These are phyloP conservation scores for Kurtzmaniella quercitrusa DNA, from an alignment of 1,139 yeast species.

Conservation along the genomic window DNA sequence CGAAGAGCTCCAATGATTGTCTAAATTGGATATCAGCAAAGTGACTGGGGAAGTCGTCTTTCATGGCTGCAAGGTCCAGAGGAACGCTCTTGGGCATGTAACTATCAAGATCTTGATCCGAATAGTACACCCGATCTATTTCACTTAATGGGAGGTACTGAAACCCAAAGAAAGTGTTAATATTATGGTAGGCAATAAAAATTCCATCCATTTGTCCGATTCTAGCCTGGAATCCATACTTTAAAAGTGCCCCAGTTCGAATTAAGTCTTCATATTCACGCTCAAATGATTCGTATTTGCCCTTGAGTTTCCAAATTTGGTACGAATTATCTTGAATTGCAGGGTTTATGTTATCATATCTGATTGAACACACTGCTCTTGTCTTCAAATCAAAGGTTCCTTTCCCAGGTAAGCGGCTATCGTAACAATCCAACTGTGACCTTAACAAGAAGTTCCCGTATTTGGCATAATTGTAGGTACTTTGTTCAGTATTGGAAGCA, in stretches of 20 bases:
- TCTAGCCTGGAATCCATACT: slow-evolving; percentile 86
- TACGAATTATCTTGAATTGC: slow-evolving; percentile 56
- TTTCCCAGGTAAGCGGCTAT: slow-evolving; percentile 74
- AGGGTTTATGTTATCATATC: slow-evolving; percentile 71
- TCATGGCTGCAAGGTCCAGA: slow-evolving; percentile 18
- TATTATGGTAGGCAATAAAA: slow-evolving; percentile 85
- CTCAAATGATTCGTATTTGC: slow-evolving; percentile 72
- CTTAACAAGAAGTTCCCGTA: slow-evolving; percentile 72
- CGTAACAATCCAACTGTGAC: slow-evolving; percentile 86
- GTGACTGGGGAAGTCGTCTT: slow-evolving; percentile 34
- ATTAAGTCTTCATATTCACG: slow-evolving; percentile 75
- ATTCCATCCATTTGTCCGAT: slow-evolving; percentile 98
- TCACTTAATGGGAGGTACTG: slow-evolving; percentile 76
- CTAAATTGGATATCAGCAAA: slow-evolving; percentile 75
- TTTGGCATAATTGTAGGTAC: slow-evolving; percentile 66
- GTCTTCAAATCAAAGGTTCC: slow-evolving; percentile 93
- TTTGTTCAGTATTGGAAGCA: slow-evolving; percentile 11
- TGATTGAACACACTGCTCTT: slow-evolving; percentile 81
- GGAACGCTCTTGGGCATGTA: slow-evolving; percentile 9
- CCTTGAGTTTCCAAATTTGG: slow-evolving; percentile 56
- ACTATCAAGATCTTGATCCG: slow-evolving; percentile 30
- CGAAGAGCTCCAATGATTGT: slow-evolving; percentile 56
- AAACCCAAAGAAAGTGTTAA: slow-evolving; percentile 79
- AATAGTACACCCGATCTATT: slow-evolving; percentile 50
- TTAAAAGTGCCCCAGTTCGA: slow-evolving; percentile 67